phyloP scores from a whole-genome alignment of 106 monocot genomes.

The Acorus gramineus region DNA sequence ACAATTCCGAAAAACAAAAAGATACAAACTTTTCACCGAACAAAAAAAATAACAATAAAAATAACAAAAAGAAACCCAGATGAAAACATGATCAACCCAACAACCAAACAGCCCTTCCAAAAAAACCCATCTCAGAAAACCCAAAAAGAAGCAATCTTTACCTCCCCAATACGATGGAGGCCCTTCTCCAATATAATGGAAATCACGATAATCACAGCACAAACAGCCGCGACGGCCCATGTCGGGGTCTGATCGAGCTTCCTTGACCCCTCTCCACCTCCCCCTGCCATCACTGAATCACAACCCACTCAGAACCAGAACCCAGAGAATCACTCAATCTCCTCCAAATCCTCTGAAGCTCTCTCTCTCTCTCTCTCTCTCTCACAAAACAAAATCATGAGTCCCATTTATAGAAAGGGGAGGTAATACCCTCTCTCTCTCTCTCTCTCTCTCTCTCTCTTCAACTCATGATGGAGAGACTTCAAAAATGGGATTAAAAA shows the following conservation, averaged over 20 bases:
- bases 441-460: slow-evolving; percentile 5
- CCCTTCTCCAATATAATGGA: slow-evolving; percentile 67
- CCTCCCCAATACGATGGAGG: slow-evolving; percentile 60
- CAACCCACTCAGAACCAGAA: not conserved
- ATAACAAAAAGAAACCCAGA: not conserved
- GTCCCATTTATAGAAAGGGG: not conserved
- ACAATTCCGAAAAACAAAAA: too few relatives aligned
- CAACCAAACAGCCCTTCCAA: not conserved
- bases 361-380: slow-evolving; percentile 3
- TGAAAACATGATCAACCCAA: not conserved
- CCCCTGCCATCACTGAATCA: slow-evolving; percentile 22
- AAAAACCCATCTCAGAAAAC: not conserved
- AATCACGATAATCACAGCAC: slow-evolving; percentile 56
- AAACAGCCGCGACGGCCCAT: slow-evolving; percentile 83
- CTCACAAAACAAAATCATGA: not conserved
- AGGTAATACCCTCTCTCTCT: not conserved
- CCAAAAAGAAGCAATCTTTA: slow-evolving; percentile 1
- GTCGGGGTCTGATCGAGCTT: slow-evolving; percentile 85
- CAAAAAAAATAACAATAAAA: not conserved
- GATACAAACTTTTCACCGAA: too few relatives aligned
- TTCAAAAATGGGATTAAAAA: too few relatives aligned
- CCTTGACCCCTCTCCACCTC: slow-evolving; percentile 22
- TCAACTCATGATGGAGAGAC: slow-evolving; percentile 20
- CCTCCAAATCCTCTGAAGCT: not conserved
- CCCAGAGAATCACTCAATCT: not conserved